Conservation (phyloP, 768 basidiomycete species). For the Sutorius australiensis region DNA sequence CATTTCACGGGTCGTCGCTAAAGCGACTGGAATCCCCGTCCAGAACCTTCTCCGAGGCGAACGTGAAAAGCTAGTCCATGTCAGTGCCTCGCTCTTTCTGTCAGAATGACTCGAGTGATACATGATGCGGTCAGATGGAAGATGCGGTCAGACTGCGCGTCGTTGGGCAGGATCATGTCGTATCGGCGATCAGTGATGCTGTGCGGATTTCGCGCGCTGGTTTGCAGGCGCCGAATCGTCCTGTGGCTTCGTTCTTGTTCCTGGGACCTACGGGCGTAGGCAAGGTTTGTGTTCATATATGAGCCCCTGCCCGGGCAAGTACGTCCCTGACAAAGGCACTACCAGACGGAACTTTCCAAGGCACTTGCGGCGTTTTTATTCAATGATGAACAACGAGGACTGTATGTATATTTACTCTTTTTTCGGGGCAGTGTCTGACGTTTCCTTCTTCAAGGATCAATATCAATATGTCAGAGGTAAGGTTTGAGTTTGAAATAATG, state of each 20-base stretch:
- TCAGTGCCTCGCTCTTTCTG: slow-evolving; percentile 34
- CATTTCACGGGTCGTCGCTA: slow-evolving; percentile 84
- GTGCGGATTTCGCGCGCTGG: slow-evolving; percentile 92
- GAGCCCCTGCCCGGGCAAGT: neutral
- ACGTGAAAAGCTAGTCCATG: slow-evolving; percentile 83
- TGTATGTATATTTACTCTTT: slow-evolving; percentile 64
- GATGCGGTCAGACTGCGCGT: slow-evolving; percentile 67
- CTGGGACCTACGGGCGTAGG: slow-evolving; percentile 86
- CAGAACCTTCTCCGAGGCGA: slow-evolving; percentile 87
- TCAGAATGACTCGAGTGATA: neutral
- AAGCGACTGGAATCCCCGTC: slow-evolving; percentile 87
- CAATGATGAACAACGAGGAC: slow-evolving; percentile 79
- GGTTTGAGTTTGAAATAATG: neutral
- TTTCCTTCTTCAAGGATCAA: slow-evolving; percentile 54
- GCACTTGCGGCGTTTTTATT: slow-evolving; percentile 85
- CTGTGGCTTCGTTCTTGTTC: slow-evolving; percentile 91
- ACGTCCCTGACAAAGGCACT: slow-evolving; percentile 1
- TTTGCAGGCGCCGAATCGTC: slow-evolving; percentile 81
- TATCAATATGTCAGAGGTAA: slow-evolving; percentile 89
- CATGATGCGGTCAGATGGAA: slow-evolving; percentile 66
- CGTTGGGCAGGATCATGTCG: slow-evolving; percentile 89
- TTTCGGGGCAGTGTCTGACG: neutral
- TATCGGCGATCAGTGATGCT: slow-evolving; percentile 81
- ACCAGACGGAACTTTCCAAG: slow-evolving; percentile 80
- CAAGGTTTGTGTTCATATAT: slow-evolving; percentile 43